Conservation (phyloP, 2,329 filamentous ascomycete species). For the Akanthomyces uredinophilus region DNA sequence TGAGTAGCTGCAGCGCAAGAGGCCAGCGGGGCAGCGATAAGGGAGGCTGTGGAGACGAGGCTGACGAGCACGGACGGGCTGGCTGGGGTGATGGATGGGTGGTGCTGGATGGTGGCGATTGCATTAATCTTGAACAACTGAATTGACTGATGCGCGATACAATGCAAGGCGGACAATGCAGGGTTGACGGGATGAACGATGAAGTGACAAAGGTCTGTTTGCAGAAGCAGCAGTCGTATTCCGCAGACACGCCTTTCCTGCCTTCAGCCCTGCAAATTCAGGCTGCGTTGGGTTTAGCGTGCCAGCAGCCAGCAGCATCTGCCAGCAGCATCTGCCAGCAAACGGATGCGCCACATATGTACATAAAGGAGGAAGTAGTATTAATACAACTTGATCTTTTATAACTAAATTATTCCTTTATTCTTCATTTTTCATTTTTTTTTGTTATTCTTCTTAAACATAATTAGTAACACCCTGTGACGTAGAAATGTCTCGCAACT, state of each 20-base stretch:
- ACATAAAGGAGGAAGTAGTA: no score
- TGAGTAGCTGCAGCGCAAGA: background rate
- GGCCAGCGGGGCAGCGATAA: constrained; percentile 6
- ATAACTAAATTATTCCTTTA: no score
- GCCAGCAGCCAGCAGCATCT: background rate
- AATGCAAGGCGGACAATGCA: background rate
- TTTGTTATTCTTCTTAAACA: no score
- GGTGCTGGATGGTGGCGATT: background rate
- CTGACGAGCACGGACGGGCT: background rate
- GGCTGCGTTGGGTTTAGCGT: constrained; percentile 11
- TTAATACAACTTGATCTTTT: no score
- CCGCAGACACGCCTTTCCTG: background rate
- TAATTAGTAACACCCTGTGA: no score
- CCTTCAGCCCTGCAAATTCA: background rate
- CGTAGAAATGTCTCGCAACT: no score
- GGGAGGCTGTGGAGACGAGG: constrained; percentile 14
- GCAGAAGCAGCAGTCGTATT: background rate
- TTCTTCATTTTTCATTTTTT: no score
- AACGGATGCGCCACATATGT: background rate
- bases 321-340: background rate
- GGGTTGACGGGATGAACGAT: background rate
- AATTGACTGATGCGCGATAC: background rate
- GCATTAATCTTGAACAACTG: background rate
- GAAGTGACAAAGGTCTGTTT: background rate
- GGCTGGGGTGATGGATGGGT: background rate